These are phyloP conservation scores for Microsporum audouinii DNA, from an alignment of 2,329 filamentous ascomycete genomes.

Conservation along the genomic window DNA sequence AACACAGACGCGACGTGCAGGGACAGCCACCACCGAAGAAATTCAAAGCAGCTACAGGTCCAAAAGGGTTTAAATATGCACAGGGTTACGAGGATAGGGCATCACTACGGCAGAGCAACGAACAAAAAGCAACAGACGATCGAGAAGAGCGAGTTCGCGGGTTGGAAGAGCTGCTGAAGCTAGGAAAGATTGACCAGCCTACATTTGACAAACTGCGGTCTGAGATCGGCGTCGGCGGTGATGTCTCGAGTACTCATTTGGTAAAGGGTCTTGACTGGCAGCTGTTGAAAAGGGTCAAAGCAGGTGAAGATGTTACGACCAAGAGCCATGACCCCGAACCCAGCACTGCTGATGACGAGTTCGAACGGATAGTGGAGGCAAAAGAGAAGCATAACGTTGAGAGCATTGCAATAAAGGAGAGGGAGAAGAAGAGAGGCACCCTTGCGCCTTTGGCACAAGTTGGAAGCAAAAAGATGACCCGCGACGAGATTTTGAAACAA, in stretches of 20 bases:
- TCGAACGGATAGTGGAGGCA: slow-evolving; percentile 34
- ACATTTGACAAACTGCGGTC: slow-evolving; percentile 65
- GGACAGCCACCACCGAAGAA: slow-evolving; percentile 54
- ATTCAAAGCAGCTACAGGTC: slow-evolving; percentile 60
- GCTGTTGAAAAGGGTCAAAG: slow-evolving; percentile 41
- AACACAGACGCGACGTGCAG: slow-evolving; percentile 47
- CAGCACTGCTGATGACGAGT: slow-evolving; percentile 46
- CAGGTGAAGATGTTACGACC: slow-evolving; percentile 43
- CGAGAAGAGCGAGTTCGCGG: slow-evolving; percentile 58
- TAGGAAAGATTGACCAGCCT: slow-evolving; percentile 68
- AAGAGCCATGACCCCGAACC: slow-evolving; percentile 6
- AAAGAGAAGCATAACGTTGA: slow-evolving; percentile 24
- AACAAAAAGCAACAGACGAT: slow-evolving; percentile 32
- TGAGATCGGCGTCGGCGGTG: slow-evolving; percentile 67
- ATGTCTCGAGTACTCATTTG: slow-evolving; percentile 68
- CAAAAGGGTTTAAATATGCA: slow-evolving; percentile 70
- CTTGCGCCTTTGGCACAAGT: slow-evolving; percentile 29
- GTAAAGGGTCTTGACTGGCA: slow-evolving; percentile 87
- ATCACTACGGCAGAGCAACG: slow-evolving; percentile 46
- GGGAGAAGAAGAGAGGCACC: slow-evolving; percentile 43
- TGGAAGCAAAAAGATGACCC: slow-evolving; percentile 36
- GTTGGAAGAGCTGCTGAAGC: slow-evolving; percentile 68
- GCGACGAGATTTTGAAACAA: slow-evolving; percentile 50
- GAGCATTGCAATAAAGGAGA: slow-evolving; percentile 22
- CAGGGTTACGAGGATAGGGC: slow-evolving; percentile 77